Conservation (phyloP, 1,284 basidiomycete genomes). For the Melampsora americana region DNA sequence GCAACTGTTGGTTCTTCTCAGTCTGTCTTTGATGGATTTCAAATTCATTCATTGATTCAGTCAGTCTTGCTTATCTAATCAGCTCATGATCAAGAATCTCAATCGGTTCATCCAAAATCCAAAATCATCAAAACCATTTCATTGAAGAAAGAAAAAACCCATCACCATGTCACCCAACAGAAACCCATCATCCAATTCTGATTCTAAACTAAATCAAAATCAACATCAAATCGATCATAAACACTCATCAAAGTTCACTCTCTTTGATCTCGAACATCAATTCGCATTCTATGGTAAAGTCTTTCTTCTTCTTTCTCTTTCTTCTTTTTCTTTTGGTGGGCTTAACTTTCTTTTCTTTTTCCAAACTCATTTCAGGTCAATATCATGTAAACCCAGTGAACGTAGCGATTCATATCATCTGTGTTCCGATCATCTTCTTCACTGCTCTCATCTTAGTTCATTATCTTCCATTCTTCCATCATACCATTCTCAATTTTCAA, state of each 20-base stretch:
- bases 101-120: no score
- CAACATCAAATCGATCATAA: no score
- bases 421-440: slow-evolving; percentile 78
- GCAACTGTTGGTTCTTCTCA: not conserved
- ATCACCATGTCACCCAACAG: not conserved
- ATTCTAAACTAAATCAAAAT: not conserved
- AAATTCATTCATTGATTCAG: no score
- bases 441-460: slow-evolving; percentile 54
- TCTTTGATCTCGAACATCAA: slow-evolving; percentile 35
- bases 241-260: not conserved
- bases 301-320: no score
- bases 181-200: no score
- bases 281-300: slow-evolving; percentile 33
- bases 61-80: no score
- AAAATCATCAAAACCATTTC: no score
- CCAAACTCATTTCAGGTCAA: slow-evolving; percentile 27
- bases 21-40: not conserved
- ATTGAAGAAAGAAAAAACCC: not conserved
- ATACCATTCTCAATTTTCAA: slow-evolving; percentile 63
- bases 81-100: not conserved
- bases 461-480: slow-evolving; percentile 57
- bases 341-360: not conserved
- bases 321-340: no score
- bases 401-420: slow-evolving; percentile 73
- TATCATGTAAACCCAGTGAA: slow-evolving; percentile 79